phyloP scores from a whole-genome alignment of 345 rosid species.

The Sisymbrium irio region DNA sequence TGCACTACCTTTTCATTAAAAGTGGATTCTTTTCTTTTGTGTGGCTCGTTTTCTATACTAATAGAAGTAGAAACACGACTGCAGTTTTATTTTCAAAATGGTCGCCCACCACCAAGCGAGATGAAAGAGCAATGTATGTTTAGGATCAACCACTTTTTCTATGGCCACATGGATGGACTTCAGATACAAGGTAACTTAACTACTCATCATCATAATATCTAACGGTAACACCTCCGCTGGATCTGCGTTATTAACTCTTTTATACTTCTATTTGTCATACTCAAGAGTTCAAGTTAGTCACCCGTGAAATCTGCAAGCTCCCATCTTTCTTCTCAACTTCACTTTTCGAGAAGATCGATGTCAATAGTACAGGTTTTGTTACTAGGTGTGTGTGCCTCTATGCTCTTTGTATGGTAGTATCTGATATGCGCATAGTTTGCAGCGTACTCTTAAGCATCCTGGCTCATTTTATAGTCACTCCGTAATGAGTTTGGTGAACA shows the following conservation, averaged over 20 bases:
- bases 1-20: not conserved
- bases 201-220: not conserved
- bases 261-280: not conserved
- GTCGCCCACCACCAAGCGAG: constrained; percentile 75
- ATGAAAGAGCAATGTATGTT: constrained; percentile 65
- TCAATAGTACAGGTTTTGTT: constrained; percentile 51
- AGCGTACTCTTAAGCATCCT: not conserved
- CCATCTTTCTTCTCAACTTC: constrained; percentile 79
- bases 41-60: not conserved
- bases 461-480: not conserved
- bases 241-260: not conserved
- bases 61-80: constrained; percentile 1
- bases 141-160: constrained; percentile 67
- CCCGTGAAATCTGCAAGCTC: constrained; percentile 88
- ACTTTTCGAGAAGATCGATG: constrained; percentile 76
- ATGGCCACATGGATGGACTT: constrained; percentile 66
- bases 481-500: not conserved
- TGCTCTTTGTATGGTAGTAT: not conserved
- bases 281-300: constrained; percentile 63
- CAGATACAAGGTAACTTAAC: constrained; percentile 61
- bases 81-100: constrained; percentile 95
- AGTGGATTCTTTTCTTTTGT: not conserved
- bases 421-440: not conserved
- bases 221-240: not conserved
- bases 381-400: constrained; percentile 54